Evolutionary conservation across 1,284 basidiomycete species (phyloP), one percentile per base, ranked within the genome.

Genomic region (Mycosarcoma maydis): DNA sequence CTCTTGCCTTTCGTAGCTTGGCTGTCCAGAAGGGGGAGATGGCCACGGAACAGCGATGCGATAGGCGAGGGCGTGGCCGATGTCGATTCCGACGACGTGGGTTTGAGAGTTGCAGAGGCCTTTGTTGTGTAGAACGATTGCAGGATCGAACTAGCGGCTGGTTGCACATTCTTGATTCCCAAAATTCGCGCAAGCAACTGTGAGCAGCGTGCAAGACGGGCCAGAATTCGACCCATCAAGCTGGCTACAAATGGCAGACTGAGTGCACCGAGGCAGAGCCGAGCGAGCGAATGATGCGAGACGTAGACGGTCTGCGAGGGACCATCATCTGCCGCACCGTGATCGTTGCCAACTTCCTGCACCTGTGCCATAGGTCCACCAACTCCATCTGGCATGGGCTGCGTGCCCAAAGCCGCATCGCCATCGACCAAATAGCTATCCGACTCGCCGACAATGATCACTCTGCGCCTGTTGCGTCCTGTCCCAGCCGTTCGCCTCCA

Each of bases 241-340:
- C 64, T 73, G 43, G 72, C 65, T 4, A 76, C 46, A 26, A 80
- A 60, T 0, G 78, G 78, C 37, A 77, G 44, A n/a, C 58, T 49
- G 20, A 80, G 67, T 9, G 77, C 71, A 8, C 69, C 69, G 2
- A 80, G 58, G 23, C 69, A 50, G 20, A 80, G 37, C 23, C 75
- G 69, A 4, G 42, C 72, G 0, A 80, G 6, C 13, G 72, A 67
- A 34, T 64, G 61, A 29, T 61, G 53, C 1, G 67, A 55, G 16
- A 80, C 67, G 23, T 74, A 77, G 20, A 80, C 69, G 1, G 72
- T 77, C 43, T 55, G 20, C 17, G 49, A 48, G 14, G 59, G 10
- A 16, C 33, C 56, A 3, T 44, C 46, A 8, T 50, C 52, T 9
- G 9, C 34, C n/a, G 14, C 37, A 4, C 33, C 50, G 17, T 55